Conservation (phyloP, 2,329 filamentous ascomycete species). For the Tolypocladium tropicale region DNA sequence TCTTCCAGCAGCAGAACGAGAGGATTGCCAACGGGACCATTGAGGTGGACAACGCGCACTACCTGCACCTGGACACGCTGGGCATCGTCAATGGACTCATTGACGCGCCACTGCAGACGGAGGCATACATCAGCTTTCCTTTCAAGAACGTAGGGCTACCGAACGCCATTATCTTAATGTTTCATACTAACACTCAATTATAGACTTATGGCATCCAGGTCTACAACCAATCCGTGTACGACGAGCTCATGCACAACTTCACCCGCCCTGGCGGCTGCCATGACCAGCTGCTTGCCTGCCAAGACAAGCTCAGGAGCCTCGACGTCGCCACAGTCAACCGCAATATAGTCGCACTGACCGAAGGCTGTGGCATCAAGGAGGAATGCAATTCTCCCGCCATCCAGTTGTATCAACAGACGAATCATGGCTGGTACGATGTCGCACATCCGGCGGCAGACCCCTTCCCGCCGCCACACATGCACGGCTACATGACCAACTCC, state of each 20-base stretch:
- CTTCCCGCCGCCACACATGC: conserved; percentile 52
- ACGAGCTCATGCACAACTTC: conserved; percentile 17
- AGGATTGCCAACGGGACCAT: conserved; percentile 21
- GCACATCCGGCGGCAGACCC: conserved; percentile 44
- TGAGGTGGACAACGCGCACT: conserved; percentile 32
- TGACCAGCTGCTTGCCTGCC: conserved; percentile 42
- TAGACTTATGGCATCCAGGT: conserved; percentile 46
- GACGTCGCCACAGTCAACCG: conserved; percentile 35
- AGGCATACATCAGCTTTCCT: conserved; percentile 45
- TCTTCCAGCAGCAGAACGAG: conserved; percentile 54
- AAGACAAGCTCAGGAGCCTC: conserved; percentile 34
- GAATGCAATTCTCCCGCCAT: conserved; percentile 42
- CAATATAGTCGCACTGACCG: conserved; percentile 14
- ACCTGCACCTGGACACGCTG: conserved; percentile 45
- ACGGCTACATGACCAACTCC: conserved; percentile 51
- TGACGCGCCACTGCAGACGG: conserved; percentile 50
- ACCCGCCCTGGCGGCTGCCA: conserved; percentile 35
- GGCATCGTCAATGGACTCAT: conserved; percentile 63
- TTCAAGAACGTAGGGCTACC: conserved; percentile 42
- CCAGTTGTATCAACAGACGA: conserved; percentile 40
- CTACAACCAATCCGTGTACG: conserved; percentile 35
- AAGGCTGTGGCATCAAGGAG: conserved; percentile 38
- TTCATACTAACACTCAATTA: not conserved
- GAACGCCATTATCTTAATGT: not conserved
- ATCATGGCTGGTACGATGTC: conserved; percentile 50